Conservation (phyloP, 208 protist genomes). For the Crithidia mellificae region DNA sequence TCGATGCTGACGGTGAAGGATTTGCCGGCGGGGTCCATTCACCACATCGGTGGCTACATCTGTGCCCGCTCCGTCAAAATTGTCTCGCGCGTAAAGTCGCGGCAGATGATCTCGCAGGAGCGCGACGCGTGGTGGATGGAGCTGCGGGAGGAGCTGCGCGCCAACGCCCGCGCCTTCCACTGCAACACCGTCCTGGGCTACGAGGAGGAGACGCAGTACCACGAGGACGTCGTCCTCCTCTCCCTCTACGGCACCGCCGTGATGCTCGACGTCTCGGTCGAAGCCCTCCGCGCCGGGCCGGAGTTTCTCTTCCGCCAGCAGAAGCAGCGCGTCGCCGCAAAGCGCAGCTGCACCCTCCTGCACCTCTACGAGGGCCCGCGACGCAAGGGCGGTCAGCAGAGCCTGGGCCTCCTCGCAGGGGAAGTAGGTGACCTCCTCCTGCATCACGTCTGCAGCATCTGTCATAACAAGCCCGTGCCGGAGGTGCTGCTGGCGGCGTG, state of each 20-base stretch:
- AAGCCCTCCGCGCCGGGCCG: slow-evolving; percentile 68
- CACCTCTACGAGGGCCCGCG: slow-evolving; percentile 67
- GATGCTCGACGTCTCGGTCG: slow-evolving; percentile 64
- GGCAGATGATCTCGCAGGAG: slow-evolving; percentile 85
- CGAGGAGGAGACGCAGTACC: slow-evolving; percentile 82
- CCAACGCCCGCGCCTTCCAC: slow-evolving; percentile 86
- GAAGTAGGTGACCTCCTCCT: slow-evolving; percentile 50
- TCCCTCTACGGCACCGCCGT: slow-evolving; percentile 90
- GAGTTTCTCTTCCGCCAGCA: slow-evolving; percentile 60
- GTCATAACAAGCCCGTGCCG: slow-evolving; percentile 68
- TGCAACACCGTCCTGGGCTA: slow-evolving; percentile 92
- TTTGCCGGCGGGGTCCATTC: slow-evolving; percentile 71
- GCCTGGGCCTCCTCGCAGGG: slow-evolving; percentile 14
- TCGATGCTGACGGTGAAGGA: slow-evolving; percentile 87
- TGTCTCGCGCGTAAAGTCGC: slow-evolving; percentile 81
- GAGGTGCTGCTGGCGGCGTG: slow-evolving; percentile 83
- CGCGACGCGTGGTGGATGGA: slow-evolving; percentile 94
- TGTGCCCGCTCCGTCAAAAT: slow-evolving; percentile 90
- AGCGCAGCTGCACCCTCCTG: slow-evolving; percentile 60
- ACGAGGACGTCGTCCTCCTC: slow-evolving; percentile 87
- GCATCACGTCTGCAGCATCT: slow-evolving; percentile 65
- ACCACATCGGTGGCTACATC: slow-evolving; percentile 88
- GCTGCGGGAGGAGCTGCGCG: slow-evolving; percentile 87
- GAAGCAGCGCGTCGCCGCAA: slow-evolving; percentile 40
- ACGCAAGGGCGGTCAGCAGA: slow-evolving; percentile 21